A percentile compares a stretch with the other conserved stretches of the same genome.
These are phyloP conservation scores for Acanthamoeba sp. DNA, from an alignment of 208 protist genomes.

Conservation along the genomic window DNA sequence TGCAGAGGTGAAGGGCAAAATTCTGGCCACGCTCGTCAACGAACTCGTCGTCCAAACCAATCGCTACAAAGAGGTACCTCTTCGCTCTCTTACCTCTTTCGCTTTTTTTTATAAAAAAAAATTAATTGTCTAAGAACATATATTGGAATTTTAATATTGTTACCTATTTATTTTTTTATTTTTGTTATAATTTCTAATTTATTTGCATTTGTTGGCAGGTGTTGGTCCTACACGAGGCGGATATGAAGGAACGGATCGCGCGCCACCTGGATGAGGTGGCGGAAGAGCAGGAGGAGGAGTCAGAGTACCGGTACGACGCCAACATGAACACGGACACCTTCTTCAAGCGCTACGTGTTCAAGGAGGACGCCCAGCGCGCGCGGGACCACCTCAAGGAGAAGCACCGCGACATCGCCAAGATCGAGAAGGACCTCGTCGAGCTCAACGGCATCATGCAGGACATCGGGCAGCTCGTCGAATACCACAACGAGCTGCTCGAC, in stretches of 20 bases:
- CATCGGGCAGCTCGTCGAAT: neutral
- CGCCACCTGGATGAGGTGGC: conserved; percentile 22
- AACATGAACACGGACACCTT: conserved; percentile 52
- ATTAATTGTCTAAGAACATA: too few relatives aligned
- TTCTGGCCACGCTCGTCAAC: conserved; percentile 30
- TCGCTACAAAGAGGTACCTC: conserved; percentile 22
- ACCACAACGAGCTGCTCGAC: conserved; percentile 50
- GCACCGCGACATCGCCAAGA: conserved; percentile 36
- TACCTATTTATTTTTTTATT: too few relatives aligned
- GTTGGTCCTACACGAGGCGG: neutral
- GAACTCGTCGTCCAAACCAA: conserved; percentile 27
- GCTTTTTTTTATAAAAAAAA: neutral
- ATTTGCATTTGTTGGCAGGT: neutral
- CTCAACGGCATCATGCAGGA: conserved; percentile 64
- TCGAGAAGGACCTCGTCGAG: conserved; percentile 35
- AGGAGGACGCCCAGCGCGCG: conserved; percentile 49
- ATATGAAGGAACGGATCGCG: neutral
- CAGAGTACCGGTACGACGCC: conserved; percentile 4
- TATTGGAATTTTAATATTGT: too few relatives aligned
- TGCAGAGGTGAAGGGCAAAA: conserved; percentile 63
- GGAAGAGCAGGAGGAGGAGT: conserved; percentile 46
- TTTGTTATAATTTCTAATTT: neutral
- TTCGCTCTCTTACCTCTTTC: neutral
- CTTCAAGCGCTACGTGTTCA: conserved; percentile 66
- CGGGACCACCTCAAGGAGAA: conserved; percentile 48